Percentiles rank a stretch among this genome's conserved stretches.
Evolutionary conservation across 2,329 filamentous ascomycete species (phyloP).

Genomic region (Corynespora cassiicola): DNA sequence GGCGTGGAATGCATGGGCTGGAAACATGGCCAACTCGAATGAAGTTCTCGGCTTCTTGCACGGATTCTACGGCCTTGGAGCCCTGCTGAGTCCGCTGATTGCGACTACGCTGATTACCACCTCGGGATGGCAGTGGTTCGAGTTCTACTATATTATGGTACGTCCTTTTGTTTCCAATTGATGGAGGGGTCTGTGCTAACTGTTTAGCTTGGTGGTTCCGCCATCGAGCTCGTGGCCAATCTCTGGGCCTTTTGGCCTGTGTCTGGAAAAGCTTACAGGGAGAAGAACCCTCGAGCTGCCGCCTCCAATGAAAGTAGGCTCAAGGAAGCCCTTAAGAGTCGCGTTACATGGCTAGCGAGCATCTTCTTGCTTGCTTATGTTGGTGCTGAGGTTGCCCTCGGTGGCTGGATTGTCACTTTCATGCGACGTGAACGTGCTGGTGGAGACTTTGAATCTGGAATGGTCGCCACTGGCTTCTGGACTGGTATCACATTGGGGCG

Average conservation of each 20-base stretch:
- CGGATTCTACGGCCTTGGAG: constrained; percentile 73
- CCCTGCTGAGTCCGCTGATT: constrained; percentile 70
- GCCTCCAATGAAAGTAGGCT: constrained; percentile 53
- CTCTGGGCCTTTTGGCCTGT: constrained; percentile 67
- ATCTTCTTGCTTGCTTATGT: constrained; percentile 78
- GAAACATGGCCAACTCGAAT: constrained; percentile 74
- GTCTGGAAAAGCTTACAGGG: constrained; percentile 62
- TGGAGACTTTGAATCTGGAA: constrained; percentile 71
- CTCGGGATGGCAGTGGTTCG: constrained; percentile 67
- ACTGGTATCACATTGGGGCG: constrained; percentile 77
- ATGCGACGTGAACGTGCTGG: constrained; percentile 77
- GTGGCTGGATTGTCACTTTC: constrained; percentile 82
- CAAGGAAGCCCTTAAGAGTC: constrained; percentile 52
- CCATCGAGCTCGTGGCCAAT: constrained; percentile 61
- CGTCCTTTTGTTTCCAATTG: constrained; percentile 18
- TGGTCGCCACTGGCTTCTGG: constrained; percentile 82
- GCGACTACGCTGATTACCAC: constrained; percentile 73
- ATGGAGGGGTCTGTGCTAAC: too few relatives aligned
- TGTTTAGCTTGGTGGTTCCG: constrained; percentile 51
- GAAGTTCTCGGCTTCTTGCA: constrained; percentile 75
- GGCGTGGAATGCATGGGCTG: constrained; percentile 66
- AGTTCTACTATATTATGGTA: constrained; percentile 77
- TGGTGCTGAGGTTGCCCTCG: constrained; percentile 74
- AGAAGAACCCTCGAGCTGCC: constrained; percentile 48
- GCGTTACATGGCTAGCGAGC: constrained; percentile 71